Evolutionary conservation across 352 stramenopile genomes (phyloP), one percentile per base, ranked within the genome.

Genomic region (Globisporangium okanoganense): DNA sequence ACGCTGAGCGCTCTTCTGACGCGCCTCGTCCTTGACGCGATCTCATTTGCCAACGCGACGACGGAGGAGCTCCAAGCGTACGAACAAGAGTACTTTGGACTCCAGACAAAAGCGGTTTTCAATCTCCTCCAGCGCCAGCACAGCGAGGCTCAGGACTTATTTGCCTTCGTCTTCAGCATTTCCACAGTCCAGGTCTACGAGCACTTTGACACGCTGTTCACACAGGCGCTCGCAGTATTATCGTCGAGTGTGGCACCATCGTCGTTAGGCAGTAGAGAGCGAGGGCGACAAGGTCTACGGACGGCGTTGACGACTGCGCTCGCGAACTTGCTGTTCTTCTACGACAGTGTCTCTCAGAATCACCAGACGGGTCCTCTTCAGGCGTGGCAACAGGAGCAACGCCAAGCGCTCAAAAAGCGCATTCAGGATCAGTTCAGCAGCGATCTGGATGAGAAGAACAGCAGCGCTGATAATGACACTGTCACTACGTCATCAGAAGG

Each of bases 41-140:
- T n/a, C n/a, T n/a, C n/a, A n/a, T n/a, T n/a, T n/a, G n/a, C n/a
- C n/a, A n/a, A 22, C 18, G 69, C 38, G 52, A 78, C 47, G 48
- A 80, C 29, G 5, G 50, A 41, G 13, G 33, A 68, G 48, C 48
- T 67, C 10, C 24, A 29, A 0, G 13, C 7, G 10, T 40, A 55
- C 47, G 51, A 72, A 29, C 35, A 48, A 18, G 35, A 45, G 36
- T 59, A 64, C 43, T 89, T 92, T 64, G 83, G 79, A 8, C 66
- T 88, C 20, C 70, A 71, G 14, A 63, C 79, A 13, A 90, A 90
- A 36, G 77, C 79, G 7, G 63, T 87, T 27, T 79, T 73, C 61
- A 58, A 57, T 36, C 61, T 72, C 67, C 27, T 58, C 13, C 25
- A 76, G 52, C 29, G 45, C 52, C 24, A 44, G 18, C 40, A 45